Evolutionary conservation across 2,329 filamentous ascomycete species (phyloP).

Genomic region (Diaporthe aspalathi): DNA sequence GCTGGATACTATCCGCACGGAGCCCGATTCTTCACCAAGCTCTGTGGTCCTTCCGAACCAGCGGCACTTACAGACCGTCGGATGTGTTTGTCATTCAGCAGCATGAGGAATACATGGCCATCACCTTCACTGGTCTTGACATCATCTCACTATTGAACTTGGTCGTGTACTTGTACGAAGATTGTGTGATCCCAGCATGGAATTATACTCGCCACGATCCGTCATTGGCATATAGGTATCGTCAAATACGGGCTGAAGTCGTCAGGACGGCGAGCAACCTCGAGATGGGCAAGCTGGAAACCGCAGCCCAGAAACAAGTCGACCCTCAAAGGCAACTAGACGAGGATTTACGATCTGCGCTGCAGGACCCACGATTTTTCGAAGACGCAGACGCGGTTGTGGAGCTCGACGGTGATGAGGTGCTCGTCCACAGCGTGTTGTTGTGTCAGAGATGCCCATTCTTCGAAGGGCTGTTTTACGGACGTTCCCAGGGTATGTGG

Average conservation of each 20-base stretch:
- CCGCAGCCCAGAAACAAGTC: conserved; percentile 80
- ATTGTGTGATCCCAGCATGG: conserved; percentile 87
- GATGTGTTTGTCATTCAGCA: conserved; percentile 71
- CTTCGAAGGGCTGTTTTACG: conserved; percentile 89
- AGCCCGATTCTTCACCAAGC: conserved; percentile 75
- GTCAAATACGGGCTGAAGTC: conserved; percentile 84
- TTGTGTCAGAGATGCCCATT: conserved; percentile 90
- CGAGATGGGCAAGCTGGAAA: conserved; percentile 77
- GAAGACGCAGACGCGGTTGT: conserved; percentile 83
- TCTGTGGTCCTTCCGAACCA: conserved; percentile 67
- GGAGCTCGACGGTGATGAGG: conserved; percentile 79
- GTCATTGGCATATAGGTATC: conserved; percentile 76
- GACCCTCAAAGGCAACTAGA: conserved; percentile 73
- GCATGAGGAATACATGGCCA: conserved; percentile 60
- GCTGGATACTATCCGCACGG: conserved; percentile 81
- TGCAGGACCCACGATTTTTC: conserved; percentile 77
- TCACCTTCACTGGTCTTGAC: conserved; percentile 78
- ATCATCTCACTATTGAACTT: conserved; percentile 84
- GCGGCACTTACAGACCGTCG: conserved; percentile 65
- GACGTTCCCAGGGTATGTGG: conserved; percentile 89
- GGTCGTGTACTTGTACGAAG: conserved; percentile 83
- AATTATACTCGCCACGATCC: conserved; percentile 77
- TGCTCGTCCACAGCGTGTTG: conserved; percentile 80
- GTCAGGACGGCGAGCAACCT: conserved; percentile 84
- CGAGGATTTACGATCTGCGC: conserved; percentile 76